These are phyloP conservation scores for Nicotiana attenuata DNA, from an alignment of 257 asterid genomes.

Conservation along the genomic window DNA sequence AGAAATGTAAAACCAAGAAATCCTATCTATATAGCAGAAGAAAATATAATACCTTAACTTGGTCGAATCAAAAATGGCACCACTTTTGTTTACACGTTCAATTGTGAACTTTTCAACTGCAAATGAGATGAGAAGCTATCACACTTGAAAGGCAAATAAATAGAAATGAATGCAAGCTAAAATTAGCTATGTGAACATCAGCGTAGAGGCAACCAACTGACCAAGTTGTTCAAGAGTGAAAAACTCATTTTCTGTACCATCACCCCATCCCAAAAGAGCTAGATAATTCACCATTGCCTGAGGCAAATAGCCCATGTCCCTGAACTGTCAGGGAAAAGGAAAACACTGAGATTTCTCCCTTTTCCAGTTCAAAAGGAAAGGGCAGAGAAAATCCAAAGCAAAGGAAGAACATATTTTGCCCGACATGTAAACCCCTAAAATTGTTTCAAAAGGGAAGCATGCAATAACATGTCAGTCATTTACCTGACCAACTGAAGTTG, in stretches of 20 bases:
- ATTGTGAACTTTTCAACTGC: constrained; percentile 82
- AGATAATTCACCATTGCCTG: constrained; percentile 91
- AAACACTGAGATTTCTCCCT: constrained; percentile 9
- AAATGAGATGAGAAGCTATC: constrained; percentile 25
- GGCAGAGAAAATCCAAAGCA: not conserved
- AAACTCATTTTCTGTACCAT: constrained; percentile 92
- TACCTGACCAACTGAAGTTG: constrained; percentile 99
- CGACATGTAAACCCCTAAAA: not conserved
- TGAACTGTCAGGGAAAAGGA: constrained; percentile 53
- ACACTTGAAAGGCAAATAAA: not conserved
- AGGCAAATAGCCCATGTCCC: constrained; percentile 89
- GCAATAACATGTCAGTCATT: constrained; percentile 12
- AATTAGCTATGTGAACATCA: constrained; percentile 8
- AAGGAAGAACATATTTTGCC: not conserved
- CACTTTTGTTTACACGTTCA: constrained; percentile 89
- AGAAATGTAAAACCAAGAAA: constrained; percentile 13
- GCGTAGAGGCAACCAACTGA: constrained; percentile 30
- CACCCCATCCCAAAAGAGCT: constrained; percentile 97
- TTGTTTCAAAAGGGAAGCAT: constrained; percentile 12
- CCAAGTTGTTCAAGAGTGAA: constrained; percentile 82
- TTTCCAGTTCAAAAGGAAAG: not conserved
- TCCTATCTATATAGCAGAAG: constrained; percentile 1
- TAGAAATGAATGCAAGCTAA: not conserved
- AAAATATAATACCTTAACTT: constrained; percentile 66
- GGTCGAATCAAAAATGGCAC: constrained; percentile 79